Conservation (phyloP, 2,329 filamentous ascomycete species). For the Exophiala lecanii-corni region DNA sequence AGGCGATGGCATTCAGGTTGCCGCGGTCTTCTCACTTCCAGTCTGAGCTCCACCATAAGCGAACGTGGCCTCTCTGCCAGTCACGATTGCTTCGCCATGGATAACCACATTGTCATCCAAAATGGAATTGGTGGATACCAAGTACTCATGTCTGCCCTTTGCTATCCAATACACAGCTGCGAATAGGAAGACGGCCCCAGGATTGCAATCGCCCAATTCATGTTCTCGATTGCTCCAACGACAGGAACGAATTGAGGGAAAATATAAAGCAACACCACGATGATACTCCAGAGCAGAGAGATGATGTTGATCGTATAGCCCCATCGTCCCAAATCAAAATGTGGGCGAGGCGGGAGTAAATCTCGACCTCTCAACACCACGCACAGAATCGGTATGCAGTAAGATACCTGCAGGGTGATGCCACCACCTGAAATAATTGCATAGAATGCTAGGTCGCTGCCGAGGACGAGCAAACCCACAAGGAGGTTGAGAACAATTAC, state of each 20-base stretch:
- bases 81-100: constrained; percentile 15
- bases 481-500: constrained; percentile 21
- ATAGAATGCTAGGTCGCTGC: constrained; percentile 21
- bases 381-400: constrained; percentile 20
- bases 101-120: constrained; percentile 20
- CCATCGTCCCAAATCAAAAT: constrained; percentile 22
- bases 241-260: constrained; percentile 23
- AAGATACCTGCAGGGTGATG: constrained; percentile 19
- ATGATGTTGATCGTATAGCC: constrained; percentile 20
- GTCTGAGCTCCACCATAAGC: constrained; percentile 14
- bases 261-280: constrained; percentile 19
- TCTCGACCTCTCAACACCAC: constrained; percentile 19
- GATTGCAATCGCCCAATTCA: constrained; percentile 24
- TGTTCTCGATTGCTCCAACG: constrained; percentile 18
- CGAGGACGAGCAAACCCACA: constrained; percentile 16
- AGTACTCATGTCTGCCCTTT: constrained; percentile 20
- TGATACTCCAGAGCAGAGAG: constrained; percentile 17
- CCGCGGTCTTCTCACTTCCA: constrained; percentile 8
- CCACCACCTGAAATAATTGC: constrained; percentile 22
- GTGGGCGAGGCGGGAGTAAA: constrained; percentile 17
- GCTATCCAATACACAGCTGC: constrained; percentile 19
- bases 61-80: constrained; percentile 12
- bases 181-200: constrained; percentile 19
- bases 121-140: constrained; percentile 18
- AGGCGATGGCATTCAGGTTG: too few relatives aligned